These are phyloP conservation scores for Plasmodium falciparum DNA, from an alignment of 169 alveolate species.

Conservation along the genomic window DNA sequence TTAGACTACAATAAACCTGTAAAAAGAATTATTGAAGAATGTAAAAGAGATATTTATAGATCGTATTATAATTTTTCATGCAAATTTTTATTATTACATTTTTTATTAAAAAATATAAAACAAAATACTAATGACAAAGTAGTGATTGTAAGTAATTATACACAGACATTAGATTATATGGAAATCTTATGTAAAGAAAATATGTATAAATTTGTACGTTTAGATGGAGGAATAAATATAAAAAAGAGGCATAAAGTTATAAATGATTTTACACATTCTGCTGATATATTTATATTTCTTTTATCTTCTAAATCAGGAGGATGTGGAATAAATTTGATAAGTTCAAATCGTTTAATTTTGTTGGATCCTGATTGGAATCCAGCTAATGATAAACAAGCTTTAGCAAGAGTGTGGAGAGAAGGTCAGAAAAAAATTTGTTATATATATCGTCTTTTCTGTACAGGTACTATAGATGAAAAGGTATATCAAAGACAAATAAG, in stretches of 20 bases:
- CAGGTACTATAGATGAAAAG: constrained; percentile 99
- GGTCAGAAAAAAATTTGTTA: constrained; percentile 97
- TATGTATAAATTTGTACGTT: constrained; percentile 88
- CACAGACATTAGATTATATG: constrained; percentile 93
- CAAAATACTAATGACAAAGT: constrained; percentile 90
- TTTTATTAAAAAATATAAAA: constrained; percentile 84
- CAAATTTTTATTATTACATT: constrained; percentile 78
- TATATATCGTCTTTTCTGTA: constrained; percentile 96
- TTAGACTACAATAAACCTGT: constrained; percentile 60
- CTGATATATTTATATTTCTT: constrained; percentile 92
- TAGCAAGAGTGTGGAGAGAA: constrained; percentile 98
- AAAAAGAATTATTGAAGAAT: constrained; percentile 55
- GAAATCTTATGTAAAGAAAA: constrained; percentile 90
- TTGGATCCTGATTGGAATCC: constrained; percentile 99
- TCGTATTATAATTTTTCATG: constrained; percentile 77
- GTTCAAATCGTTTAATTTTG: constrained; percentile 97
- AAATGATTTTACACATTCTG: constrained; percentile 84
- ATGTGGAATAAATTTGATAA: constrained; percentile 97
- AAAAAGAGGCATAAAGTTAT: constrained; percentile 91
- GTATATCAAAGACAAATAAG: constrained; percentile 91
- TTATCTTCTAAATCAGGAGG: constrained; percentile 99
- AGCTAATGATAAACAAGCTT: constrained; percentile 97
- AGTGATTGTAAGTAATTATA: constrained; percentile 92
- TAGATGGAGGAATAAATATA: constrained; percentile 93
- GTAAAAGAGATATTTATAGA: constrained; percentile 24